Evolutionary conservation across 2,329 filamentous ascomycete genomes (phyloP).

Genomic region (Aspergillus tamarii): DNA sequence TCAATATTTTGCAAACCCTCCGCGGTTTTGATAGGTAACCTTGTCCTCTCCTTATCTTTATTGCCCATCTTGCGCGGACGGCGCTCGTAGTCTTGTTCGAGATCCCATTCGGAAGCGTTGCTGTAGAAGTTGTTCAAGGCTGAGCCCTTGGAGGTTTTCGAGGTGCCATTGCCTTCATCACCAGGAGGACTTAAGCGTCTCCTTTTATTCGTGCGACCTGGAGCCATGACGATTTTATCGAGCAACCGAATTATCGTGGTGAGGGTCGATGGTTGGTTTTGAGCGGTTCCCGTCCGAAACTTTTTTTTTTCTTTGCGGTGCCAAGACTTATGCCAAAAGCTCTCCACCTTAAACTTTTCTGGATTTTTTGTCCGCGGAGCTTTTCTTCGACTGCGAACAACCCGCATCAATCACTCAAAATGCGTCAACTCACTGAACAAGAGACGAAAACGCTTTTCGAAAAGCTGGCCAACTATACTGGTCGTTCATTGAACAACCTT

Average conservation of each 20-base stretch:
- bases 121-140: constrained; percentile 62
- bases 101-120: constrained; percentile 80
- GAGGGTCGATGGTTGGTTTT: background rate
- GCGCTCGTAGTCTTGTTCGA: constrained; percentile 89
- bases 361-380: constrained; percentile 29
- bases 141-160: constrained; percentile 34
- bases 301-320: constrained; percentile 31
- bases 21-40: constrained; percentile 82
- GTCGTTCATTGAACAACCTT: constrained; percentile 81
- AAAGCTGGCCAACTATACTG: constrained; percentile 93
- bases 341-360: constrained; percentile 25
- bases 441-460: constrained; percentile 74
- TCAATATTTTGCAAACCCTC: constrained; percentile 73
- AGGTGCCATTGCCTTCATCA: constrained; percentile 36
- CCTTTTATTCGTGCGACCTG: constrained; percentile 52
- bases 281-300: constrained; percentile 13
- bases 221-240: constrained; percentile 45
- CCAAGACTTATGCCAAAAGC: constrained; percentile 31
- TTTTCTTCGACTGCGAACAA: constrained; percentile 15
- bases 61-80: constrained; percentile 75
- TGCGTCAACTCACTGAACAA: constrained; percentile 77
- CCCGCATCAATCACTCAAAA: constrained; percentile 38
- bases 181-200: constrained; percentile 54
- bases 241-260: background rate
- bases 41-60: constrained; percentile 72